Evolutionary conservation across 2,329 filamentous ascomycete genomes (phyloP).

Genomic region (Hortaea werneckii): DNA sequence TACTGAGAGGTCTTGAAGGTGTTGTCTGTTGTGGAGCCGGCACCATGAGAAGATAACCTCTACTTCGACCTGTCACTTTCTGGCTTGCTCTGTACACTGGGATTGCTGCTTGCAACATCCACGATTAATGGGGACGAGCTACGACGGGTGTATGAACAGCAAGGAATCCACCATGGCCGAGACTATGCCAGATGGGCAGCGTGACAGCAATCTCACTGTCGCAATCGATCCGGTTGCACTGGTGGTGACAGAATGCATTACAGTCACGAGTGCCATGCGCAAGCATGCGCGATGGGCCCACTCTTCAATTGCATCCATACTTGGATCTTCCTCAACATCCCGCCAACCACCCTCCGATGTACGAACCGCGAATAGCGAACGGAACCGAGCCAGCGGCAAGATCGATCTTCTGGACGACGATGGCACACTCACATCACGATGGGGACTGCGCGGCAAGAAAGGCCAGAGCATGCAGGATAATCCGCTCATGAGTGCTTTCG

Average conservation of each 20-base stretch:
- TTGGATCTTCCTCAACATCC: slow-evolving; percentile 43
- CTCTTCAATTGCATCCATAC: slow-evolving; percentile 88
- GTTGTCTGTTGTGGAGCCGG: no score
- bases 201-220: slow-evolving; percentile 15
- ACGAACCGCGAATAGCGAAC: slow-evolving; percentile 19
- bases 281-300: slow-evolving; percentile 95
- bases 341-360: slow-evolving; percentile 9
- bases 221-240: slow-evolving; percentile 40
- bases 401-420: slow-evolving; percentile 25
- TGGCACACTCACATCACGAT: slow-evolving; percentile 62
- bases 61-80: no score
- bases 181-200: not conserved
- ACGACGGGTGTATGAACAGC: slow-evolving; percentile 4
- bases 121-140: not conserved
- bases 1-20: no score
- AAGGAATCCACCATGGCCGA: slow-evolving; percentile 5
- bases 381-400: slow-evolving; percentile 23
- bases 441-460: slow-evolving; percentile 89
- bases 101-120: no score
- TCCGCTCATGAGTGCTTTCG: slow-evolving; percentile 89
- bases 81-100: no score
- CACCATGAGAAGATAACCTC: no score
- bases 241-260: slow-evolving; percentile 97
- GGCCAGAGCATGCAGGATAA: slow-evolving; percentile 97
- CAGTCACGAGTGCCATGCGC: slow-evolving; percentile 94